Base-by-base conservation (phyloP, 208 protist genomes). In the Wallacemonas sp. region DNA sequence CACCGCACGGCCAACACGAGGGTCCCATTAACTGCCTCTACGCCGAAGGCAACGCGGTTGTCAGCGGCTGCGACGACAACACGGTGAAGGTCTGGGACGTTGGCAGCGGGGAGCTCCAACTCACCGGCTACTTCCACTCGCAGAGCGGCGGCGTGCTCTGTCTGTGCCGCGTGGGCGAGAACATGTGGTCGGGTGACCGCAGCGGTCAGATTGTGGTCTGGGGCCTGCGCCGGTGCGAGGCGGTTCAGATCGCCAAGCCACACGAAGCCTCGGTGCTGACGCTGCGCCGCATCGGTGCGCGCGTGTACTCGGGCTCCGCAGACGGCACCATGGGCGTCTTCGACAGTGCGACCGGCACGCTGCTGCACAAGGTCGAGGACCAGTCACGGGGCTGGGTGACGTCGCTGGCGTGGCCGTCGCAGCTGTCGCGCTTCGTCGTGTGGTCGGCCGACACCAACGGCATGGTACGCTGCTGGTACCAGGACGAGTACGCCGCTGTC, bases 21-120 rank as follows among this genome's bases (percentile, higher is more conserved):
- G 85, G 77, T 2, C 55, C 74, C 11, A 76, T 96, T 17, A 70
- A 77, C 12, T 95, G 87, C 61, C 67, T 95, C n/a, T 83, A 85
- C 65, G 84, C 86, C 16, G 87, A 96, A 66, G 89, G 87, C 34
- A 91, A 84, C 64, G 80, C 82, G 11, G 57, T 96, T 21, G 79
- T 96, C 34, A 90, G 79, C 43, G 92, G 88, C 2, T 65, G 78
- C 6, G 83, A 85, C 38, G 92, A 96, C 73, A 68, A 80, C 64
- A 91, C 83, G 1, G 87, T 96, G 47, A 81, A 85, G 46, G 88
- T 94, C 38, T 96, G 92, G 89, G 85, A 95, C 63, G 80, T 81
- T 23, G 85, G 82, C 14, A 81, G 80, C 16, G 87, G 85, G 4
- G 55, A 74, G 23, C 72, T 80, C 56, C 74, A 88, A 54, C 72